Percentiles rank a stretch among this genome's conserved stretches.
These are phyloP conservation scores for Thelephora terrestris DNA, from an alignment of 1,284 basidiomycete genomes.

Conservation along the genomic window DNA sequence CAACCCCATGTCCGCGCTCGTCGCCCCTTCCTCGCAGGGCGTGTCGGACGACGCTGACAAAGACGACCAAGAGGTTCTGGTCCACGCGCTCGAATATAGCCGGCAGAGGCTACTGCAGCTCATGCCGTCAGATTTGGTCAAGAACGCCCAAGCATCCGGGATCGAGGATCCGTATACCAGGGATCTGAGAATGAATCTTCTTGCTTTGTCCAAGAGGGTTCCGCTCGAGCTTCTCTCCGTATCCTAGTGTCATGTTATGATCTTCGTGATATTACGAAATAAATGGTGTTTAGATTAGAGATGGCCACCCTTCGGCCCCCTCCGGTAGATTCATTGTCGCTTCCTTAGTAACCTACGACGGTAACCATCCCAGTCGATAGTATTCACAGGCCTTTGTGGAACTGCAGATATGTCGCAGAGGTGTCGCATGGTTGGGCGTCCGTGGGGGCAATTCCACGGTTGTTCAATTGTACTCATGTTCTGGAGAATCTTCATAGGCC, in stretches of 20 bases:
- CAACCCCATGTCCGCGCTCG: slow-evolving; percentile 18
- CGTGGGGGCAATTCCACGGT: slow-evolving; percentile 97
- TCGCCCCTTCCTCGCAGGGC: slow-evolving; percentile 25
- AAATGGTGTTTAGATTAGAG: no score
- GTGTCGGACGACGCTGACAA: slow-evolving; percentile 15
- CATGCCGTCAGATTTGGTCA: slow-evolving; percentile 3
- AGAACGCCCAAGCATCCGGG: neutral
- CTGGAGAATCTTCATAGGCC: slow-evolving; percentile 55
- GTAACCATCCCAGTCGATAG: no score
- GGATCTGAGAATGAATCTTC: slow-evolving; percentile 54
- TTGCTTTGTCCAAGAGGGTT: slow-evolving; percentile 64
- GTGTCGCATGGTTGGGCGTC: slow-evolving; percentile 93
- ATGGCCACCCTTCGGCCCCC: no score
- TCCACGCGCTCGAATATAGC: slow-evolving; percentile 39
- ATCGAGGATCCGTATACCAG: slow-evolving; percentile 42
- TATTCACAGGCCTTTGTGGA: no score
- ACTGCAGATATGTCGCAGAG: slow-evolving; percentile 33
- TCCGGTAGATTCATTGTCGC: no score
- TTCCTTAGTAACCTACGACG: no score
- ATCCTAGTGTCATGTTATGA: no score
- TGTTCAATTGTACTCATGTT: slow-evolving; percentile 97
- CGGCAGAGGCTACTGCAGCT: slow-evolving; percentile 32
- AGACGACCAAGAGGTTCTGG: slow-evolving; percentile 41
- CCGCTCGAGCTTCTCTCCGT: slow-evolving; percentile 23
- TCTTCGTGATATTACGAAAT: no score